A percentile compares a stretch with the other conserved stretches of the same genome.
Conservation (phyloP, 345 rosid genomes). For the Eutrema heterophyllum region DNA sequence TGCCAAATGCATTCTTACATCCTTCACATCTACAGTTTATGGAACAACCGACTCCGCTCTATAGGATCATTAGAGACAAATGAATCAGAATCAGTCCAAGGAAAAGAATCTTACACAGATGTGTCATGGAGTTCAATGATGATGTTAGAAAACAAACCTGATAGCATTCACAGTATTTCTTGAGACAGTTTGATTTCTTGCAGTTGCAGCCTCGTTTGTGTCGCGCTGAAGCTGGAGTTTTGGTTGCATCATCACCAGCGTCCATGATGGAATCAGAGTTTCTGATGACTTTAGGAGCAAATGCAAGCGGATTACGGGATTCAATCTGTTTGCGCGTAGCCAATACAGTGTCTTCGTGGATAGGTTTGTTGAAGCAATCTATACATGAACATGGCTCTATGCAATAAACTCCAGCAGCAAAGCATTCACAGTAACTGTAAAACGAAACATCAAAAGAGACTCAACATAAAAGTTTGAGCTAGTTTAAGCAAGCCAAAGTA, state of each 20-base stretch:
- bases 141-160: slow-evolving; percentile 52
- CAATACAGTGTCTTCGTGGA: slow-evolving; percentile 84
- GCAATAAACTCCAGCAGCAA: slow-evolving; percentile 97
- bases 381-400: slow-evolving; percentile 91
- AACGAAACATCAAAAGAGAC: neutral
- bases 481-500: neutral
- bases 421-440: slow-evolving; percentile 63
- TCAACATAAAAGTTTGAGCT: neutral
- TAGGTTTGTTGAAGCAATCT: slow-evolving; percentile 93
- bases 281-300: slow-evolving; percentile 95
- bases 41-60: slow-evolving; percentile 99
- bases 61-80: slow-evolving; percentile 4
- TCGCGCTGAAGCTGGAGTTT: slow-evolving; percentile 95
- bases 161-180: slow-evolving; percentile 98
- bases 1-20: slow-evolving; percentile 85
- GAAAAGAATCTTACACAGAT: neutral
- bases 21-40: slow-evolving; percentile 96
- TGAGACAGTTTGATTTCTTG: slow-evolving; percentile 89
- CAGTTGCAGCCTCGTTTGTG: slow-evolving; percentile 99
- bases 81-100: slow-evolving; percentile 5
- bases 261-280: slow-evolving; percentile 37
- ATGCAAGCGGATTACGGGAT: slow-evolving; percentile 95
- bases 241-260: slow-evolving; percentile 51
- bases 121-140: neutral
- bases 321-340: slow-evolving; percentile 97